Conservation (phyloP, 805 yeast species). For the Kodamaea jinghongensis region DNA sequence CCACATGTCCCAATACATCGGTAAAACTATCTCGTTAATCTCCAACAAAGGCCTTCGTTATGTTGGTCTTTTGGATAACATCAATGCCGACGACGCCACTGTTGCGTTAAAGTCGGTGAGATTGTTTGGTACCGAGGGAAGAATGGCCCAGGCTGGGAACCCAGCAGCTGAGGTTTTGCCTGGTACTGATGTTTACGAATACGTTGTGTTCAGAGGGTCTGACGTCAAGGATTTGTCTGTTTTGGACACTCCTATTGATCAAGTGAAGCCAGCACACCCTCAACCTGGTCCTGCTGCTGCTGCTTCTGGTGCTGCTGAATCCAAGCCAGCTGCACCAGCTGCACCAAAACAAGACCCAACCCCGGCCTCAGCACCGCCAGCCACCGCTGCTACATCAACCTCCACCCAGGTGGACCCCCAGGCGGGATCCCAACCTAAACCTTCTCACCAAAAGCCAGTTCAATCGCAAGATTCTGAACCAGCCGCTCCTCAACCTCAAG, state of each 20-base stretch:
- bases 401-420: conserved; percentile 13
- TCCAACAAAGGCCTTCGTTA: conserved; percentile 81
- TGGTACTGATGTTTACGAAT: conserved; percentile 65
- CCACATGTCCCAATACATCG: conserved; percentile 86
- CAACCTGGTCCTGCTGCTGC: neutral
- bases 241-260: conserved; percentile 66
- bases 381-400: conserved; percentile 1
- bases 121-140: conserved; percentile 89
- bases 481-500: conserved; percentile 9
- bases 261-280: conserved; percentile 47
- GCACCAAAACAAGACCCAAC: too few species aligned
- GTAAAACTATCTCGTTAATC: conserved; percentile 79
- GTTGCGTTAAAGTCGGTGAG: conserved; percentile 79
- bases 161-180: conserved; percentile 71
- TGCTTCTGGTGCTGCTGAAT: too few species aligned
- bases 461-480: neutral
- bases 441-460: conserved; percentile 6
- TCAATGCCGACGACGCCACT: conserved; percentile 88
- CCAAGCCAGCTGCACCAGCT: neutral
- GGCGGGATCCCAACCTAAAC: conserved; percentile 11
- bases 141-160: conserved; percentile 56
- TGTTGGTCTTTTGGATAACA: conserved; percentile 82
- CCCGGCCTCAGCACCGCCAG: too few species aligned
- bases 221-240: conserved; percentile 90
- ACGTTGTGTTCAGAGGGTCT: conserved; percentile 82